These are phyloP conservation scores for Thalassiosira livingstoniorum DNA, from an alignment of 352 stramenopile genomes.

Conservation along the genomic window DNA sequence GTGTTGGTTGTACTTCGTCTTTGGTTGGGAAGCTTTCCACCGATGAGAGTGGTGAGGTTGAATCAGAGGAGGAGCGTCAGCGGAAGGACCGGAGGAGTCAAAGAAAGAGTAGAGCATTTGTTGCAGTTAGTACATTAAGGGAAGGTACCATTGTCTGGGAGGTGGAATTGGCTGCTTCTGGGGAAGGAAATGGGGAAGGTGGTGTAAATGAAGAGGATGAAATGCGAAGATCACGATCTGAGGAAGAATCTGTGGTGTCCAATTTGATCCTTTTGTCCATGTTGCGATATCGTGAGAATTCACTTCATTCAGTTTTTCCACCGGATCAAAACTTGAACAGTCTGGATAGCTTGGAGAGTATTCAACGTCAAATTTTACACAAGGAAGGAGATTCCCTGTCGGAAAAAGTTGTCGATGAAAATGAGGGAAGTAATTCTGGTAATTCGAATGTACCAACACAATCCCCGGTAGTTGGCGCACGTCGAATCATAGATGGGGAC, in stretches of 20 bases:
- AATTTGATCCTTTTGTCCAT: constrained; percentile 65
- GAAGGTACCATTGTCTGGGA: constrained; percentile 50
- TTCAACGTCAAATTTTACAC: constrained; percentile 42
- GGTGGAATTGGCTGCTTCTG: constrained; percentile 17
- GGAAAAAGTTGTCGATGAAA: constrained; percentile 5
- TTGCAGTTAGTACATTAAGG: constrained; percentile 40
- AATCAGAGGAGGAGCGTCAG: neutral
- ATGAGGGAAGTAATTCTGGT: constrained; percentile 26
- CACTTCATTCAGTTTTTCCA: too few species aligned
- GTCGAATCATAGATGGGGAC: constrained; percentile 39
- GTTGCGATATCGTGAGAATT: constrained; percentile 31
- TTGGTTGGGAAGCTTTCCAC: constrained; percentile 35
- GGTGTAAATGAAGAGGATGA: constrained; percentile 5
- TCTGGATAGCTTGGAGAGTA: neutral
- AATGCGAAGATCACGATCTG: constrained; percentile 27
- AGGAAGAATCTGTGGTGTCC: constrained; percentile 68
- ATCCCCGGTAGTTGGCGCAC: constrained; percentile 27
- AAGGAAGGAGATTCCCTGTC: constrained; percentile 44
- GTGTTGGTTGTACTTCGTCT: constrained; percentile 63
- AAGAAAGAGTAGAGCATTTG: constrained; percentile 45
- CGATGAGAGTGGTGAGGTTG: neutral
- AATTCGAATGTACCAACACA: constrained; percentile 32
- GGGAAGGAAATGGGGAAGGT: neutral
- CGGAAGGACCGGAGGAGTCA: neutral
- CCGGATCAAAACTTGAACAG: too few species aligned